A percentile compares a stretch with the other conserved stretches of the same genome.
Conservation (phyloP, 2,329 filamentous ascomycete species). For the Cladophialophora chaetospira region DNA sequence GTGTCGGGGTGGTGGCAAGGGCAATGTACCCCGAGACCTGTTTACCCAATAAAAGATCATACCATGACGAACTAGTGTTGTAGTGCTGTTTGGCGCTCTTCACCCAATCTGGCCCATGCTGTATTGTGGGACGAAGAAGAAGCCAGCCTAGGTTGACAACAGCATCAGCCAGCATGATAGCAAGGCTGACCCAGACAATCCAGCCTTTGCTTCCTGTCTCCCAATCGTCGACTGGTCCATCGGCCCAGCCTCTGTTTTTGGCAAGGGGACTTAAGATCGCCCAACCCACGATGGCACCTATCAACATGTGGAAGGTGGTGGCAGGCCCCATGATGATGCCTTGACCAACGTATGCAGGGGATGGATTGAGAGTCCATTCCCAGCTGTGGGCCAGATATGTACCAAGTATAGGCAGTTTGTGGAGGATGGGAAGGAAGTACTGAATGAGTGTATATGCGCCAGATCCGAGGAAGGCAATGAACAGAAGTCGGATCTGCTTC, state of each 20-base stretch:
- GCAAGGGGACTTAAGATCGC: slow-evolving; percentile 85
- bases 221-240: slow-evolving; percentile 85
- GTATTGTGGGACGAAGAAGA: slow-evolving; percentile 63
- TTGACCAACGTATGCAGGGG: slow-evolving; percentile 94
- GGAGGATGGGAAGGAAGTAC: slow-evolving; percentile 84
- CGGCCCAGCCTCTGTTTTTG: slow-evolving; percentile 84
- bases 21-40: slow-evolving; percentile 21
- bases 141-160: slow-evolving; percentile 85
- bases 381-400: slow-evolving; percentile 71
- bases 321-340: slow-evolving; percentile 98
- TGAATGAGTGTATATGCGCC: slow-evolving; percentile 72
- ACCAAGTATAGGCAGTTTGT: slow-evolving; percentile 86
- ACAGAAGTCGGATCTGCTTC: slow-evolving; percentile 61
- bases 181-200: slow-evolving; percentile 96
- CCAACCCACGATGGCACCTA: slow-evolving; percentile 89
- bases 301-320: slow-evolving; percentile 92
- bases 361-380: slow-evolving; percentile 96
- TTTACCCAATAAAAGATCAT: slow-evolving; percentile 26
- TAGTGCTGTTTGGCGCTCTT: slow-evolving; percentile 23
- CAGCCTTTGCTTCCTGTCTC: slow-evolving; percentile 92
- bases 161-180: slow-evolving; percentile 95
- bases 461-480: slow-evolving; percentile 62
- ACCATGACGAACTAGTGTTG: slow-evolving; percentile 23
- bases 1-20: slow-evolving; percentile 3
- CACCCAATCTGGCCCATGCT: slow-evolving; percentile 45